phyloP scores from a whole-genome alignment of 1,139 yeast species.

The Diutina sp. region DNA sequence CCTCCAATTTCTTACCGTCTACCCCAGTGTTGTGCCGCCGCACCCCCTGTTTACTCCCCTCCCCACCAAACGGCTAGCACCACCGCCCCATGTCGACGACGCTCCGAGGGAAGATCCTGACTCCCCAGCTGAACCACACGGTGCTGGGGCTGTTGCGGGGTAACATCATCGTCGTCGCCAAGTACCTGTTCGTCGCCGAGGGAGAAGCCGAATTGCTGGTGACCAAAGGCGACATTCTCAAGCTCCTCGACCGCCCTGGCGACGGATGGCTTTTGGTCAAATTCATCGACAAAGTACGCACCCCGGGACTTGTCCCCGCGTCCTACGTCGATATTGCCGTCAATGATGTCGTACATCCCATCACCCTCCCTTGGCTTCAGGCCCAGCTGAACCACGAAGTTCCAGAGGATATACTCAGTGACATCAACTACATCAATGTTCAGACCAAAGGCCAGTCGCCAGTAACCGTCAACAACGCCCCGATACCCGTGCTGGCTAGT shows the following conservation, averaged over 20 bases:
- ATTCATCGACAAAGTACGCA: slow-evolving; percentile 21
- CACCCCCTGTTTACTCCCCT: neutral
- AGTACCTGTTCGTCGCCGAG: slow-evolving; percentile 24
- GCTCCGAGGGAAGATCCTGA: neutral
- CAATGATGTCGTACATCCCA: neutral
- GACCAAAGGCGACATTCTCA: slow-evolving; percentile 26
- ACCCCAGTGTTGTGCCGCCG: neutral
- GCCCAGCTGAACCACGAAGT: neutral
- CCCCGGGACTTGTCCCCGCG: neutral
- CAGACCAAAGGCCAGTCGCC: neutral
- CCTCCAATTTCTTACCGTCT: no score
- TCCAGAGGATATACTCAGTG: neutral
- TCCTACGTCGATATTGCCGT: slow-evolving; percentile 2
- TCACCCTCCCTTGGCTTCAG: slow-evolving; percentile 1
- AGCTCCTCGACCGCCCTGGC: slow-evolving; percentile 23
- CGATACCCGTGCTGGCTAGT: slow-evolving; percentile 17
- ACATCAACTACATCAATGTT: neutral
- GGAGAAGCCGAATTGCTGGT: slow-evolving; percentile 19
- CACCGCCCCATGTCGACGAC: neutral
- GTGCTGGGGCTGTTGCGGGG: slow-evolving; percentile 6
- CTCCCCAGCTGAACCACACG: neutral
- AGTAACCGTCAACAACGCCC: neutral
- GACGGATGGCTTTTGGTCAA: slow-evolving; percentile 34
- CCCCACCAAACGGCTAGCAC: neutral
- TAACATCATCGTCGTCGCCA: slow-evolving; percentile 26